phyloP scores from a whole-genome alignment of 352 stramenopile species.

The Pythium aquatile region DNA sequence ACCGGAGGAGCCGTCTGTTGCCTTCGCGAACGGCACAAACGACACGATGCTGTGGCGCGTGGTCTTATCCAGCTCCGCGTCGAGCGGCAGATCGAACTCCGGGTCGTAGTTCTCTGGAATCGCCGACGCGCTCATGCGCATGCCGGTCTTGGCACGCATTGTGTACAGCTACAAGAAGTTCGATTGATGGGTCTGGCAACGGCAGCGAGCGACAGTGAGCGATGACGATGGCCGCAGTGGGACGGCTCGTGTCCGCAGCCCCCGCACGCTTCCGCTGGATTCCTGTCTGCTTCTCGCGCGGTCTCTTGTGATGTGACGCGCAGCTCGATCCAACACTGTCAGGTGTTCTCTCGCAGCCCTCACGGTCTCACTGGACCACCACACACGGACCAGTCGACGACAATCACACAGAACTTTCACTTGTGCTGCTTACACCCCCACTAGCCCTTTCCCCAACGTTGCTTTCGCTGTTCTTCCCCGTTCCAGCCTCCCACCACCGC shows the following conservation, averaged over 20 bases:
- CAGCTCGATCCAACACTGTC: neutral
- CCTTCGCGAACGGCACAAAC: conserved; percentile 38
- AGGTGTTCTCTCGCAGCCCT: conserved; percentile 3
- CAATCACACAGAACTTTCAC: neutral
- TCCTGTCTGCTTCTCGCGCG: neutral
- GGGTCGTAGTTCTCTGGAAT: conserved; percentile 47
- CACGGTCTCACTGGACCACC: neutral
- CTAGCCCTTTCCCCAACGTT: neutral
- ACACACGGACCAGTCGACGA: neutral
- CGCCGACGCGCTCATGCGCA: conserved; percentile 54
- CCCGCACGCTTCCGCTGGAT: neutral
- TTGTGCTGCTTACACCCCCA: neutral
- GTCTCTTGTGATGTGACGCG: neutral
- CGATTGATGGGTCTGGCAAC: neutral
- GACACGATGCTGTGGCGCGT: conserved; percentile 62
- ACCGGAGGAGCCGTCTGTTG: conserved; percentile 12
- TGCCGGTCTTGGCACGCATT: conserved; percentile 19
- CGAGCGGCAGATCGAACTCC: conserved; percentile 38
- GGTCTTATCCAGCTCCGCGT: conserved; percentile 29
- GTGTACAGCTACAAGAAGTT: neutral
- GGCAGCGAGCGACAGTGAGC: neutral
- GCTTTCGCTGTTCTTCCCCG: neutral
- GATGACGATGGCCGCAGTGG: neutral
- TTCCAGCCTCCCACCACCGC: neutral
- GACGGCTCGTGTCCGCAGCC: neutral